Conservation (phyloP, 2,329 filamentous ascomycete genomes). For the Cytospora paraplurivora region DNA sequence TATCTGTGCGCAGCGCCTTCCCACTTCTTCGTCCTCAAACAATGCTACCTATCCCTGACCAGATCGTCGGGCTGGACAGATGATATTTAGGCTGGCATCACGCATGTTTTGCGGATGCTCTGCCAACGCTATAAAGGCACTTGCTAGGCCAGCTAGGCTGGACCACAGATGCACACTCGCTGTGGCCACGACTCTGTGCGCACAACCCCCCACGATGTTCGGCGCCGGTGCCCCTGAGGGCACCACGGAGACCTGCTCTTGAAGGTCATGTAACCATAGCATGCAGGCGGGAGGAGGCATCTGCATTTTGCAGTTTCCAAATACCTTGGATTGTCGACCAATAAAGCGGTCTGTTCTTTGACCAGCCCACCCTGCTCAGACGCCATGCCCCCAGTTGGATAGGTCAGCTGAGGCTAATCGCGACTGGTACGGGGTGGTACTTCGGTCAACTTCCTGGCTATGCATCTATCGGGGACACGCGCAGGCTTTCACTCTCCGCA, state of each 20-base stretch:
- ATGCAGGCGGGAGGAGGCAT: conserved; percentile 19
- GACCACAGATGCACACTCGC: not conserved
- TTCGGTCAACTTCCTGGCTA: conserved; percentile 23
- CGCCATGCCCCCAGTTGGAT: conserved; percentile 9
- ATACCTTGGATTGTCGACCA: conserved; percentile 19
- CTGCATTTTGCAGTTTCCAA: conserved; percentile 23
- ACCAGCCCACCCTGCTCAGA: conserved; percentile 17
- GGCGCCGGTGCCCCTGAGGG: conserved; percentile 8
- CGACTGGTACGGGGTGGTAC: conserved; percentile 14
- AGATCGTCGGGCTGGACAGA: not conserved
- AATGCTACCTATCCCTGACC: not conserved
- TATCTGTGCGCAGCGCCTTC: conserved; percentile 22
- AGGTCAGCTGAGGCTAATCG: conserved; percentile 20
- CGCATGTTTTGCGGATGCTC: not conserved
- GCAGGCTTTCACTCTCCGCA: not conserved
- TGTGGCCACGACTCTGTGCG: conserved; percentile 3
- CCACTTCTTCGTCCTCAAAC: not conserved
- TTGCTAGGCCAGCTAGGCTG: not conserved
- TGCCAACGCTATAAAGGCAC: not conserved
- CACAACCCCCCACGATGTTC: not conserved
- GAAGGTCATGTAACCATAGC: conserved; percentile 21
- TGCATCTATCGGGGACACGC: conserved; percentile 15
- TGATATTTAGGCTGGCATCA: not conserved
- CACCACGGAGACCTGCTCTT: conserved; percentile 8
- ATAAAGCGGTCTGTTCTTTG: conserved; percentile 6